phyloP scores from a whole-genome alignment of 176 grass and related monocot genomes.

The Stipa capillata region DNA sequence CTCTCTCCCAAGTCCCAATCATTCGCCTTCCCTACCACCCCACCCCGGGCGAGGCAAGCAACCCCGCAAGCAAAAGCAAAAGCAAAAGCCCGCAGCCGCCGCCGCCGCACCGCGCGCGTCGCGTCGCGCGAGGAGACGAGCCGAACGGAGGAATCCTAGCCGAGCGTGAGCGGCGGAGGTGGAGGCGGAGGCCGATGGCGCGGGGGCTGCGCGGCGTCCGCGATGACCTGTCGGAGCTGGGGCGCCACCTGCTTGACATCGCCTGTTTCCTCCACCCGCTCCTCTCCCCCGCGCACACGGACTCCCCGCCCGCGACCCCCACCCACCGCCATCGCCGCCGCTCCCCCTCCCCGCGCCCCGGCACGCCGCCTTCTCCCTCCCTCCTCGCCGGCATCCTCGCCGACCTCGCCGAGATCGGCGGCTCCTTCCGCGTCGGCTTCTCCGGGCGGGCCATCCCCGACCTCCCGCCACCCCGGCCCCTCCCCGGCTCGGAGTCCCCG shows the following conservation, averaged over 20 bases:
- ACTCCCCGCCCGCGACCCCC: slow-evolving; percentile 67
- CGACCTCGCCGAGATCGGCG: slow-evolving; percentile 85
- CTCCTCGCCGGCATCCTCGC: slow-evolving; percentile 72
- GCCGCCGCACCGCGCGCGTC: not conserved
- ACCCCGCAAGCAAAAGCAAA: not conserved
- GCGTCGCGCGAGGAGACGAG: not conserved
- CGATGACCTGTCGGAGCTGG: slow-evolving; percentile 92
- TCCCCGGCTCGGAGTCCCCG: not conserved
- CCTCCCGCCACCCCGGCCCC: not conserved
- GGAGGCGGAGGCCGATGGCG: slow-evolving; percentile 35
- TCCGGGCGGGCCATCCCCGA: slow-evolving; percentile 20
- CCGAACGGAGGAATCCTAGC: not conserved
- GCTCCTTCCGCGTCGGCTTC: slow-evolving; percentile 61
- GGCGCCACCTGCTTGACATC: slow-evolving; percentile 85
- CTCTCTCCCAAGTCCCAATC: not conserved
- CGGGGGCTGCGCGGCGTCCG: slow-evolving; percentile 92
- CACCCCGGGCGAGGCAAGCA: not conserved
- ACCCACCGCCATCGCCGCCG: slow-evolving; percentile 17
- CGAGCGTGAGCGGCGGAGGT: not conserved
- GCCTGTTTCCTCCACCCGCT: slow-evolving; percentile 92
- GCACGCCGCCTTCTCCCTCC: slow-evolving; percentile 17
- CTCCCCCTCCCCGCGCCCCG: slow-evolving; percentile 28
- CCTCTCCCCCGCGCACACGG: slow-evolving; percentile 48
- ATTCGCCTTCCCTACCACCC: not conserved
- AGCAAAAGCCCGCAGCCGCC: not conserved